These are phyloP conservation scores for Apophysomyces sp. DNA, from an alignment of 371 early-diverging fungal species.

Conservation along the genomic window DNA sequence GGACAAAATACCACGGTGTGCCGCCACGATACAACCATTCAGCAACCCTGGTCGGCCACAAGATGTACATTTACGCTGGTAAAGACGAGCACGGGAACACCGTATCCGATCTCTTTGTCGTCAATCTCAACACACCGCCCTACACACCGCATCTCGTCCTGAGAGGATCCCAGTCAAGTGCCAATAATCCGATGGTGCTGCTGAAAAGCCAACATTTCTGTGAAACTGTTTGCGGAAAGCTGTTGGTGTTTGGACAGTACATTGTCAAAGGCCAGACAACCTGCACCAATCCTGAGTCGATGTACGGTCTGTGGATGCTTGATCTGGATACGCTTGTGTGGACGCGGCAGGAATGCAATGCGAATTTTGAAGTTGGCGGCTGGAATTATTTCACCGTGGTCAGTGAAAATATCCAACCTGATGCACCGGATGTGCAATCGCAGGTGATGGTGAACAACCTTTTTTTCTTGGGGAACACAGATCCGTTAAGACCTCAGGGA, in stretches of 20 bases:
- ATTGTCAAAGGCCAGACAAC: conserved; percentile 26
- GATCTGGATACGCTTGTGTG: conserved; percentile 63
- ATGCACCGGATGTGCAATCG: conserved; percentile 11
- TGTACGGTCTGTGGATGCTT: conserved; percentile 67
- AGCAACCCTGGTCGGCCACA: conserved; percentile 52
- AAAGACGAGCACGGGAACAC: conserved; percentile 64
- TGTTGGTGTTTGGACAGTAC: conserved; percentile 58
- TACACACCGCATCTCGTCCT: conserved; percentile 45
- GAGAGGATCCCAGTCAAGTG: conserved; percentile 28
- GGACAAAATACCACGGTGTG: conserved; percentile 50
- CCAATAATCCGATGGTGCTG: conserved; percentile 53
- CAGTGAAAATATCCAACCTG: conserved; percentile 19
- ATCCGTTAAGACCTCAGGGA: conserved; percentile 54
- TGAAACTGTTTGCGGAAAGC: conserved; percentile 61
- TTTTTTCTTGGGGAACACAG: conserved; percentile 57
- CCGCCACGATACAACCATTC: conserved; percentile 67
- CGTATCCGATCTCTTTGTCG: conserved; percentile 56
- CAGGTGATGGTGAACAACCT: conserved; percentile 29
- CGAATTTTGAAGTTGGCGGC: conserved; percentile 52
- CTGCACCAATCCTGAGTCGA: conserved; percentile 17
- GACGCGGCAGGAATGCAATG: conserved; percentile 57
- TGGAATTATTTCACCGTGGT: conserved; percentile 68
- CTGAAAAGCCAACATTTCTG: conserved; percentile 68
- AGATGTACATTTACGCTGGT: conserved; percentile 61
- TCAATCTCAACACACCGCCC: conserved; percentile 51